phyloP scores from a whole-genome alignment of 2,329 filamentous ascomycete genomes.

The Knoxdaviesia capensis region DNA sequence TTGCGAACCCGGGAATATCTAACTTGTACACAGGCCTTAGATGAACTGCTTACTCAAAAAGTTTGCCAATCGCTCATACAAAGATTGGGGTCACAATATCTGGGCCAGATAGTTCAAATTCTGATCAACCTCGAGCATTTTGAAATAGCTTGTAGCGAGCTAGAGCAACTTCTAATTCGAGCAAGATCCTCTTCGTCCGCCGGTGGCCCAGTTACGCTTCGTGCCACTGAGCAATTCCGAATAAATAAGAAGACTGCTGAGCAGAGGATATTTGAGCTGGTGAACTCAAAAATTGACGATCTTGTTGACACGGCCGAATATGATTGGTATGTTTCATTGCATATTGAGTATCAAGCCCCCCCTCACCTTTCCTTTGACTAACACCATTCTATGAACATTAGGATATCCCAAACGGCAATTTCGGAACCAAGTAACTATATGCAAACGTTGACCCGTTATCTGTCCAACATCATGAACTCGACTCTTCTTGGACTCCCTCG shows the following conservation, averaged over 20 bases:
- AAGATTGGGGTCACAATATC: constrained; percentile 73
- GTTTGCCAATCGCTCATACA: constrained; percentile 84
- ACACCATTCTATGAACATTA: constrained; percentile 8
- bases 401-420: constrained; percentile 34
- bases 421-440: constrained; percentile 80
- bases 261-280: constrained; percentile 93
- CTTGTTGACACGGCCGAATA: constrained; percentile 94
- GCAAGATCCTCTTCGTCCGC: constrained; percentile 67
- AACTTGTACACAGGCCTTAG: constrained; percentile 44
- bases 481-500: constrained; percentile 83
- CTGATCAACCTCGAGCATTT: constrained; percentile 96
- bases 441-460: constrained; percentile 78
- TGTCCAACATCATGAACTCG: constrained; percentile 91
- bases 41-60: constrained; percentile 80
- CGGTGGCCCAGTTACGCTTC: constrained; percentile 58
- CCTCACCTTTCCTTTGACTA: not conserved
- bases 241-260: constrained; percentile 89
- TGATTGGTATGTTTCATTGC: constrained; percentile 43
- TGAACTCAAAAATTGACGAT: constrained; percentile 97
- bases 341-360: not conserved
- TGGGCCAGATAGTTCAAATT: constrained; percentile 96
- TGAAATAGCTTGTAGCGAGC: constrained; percentile 74
- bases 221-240: constrained; percentile 70
- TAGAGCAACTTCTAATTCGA: constrained; percentile 70
- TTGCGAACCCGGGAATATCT: not conserved